A percentile compares a stretch with the other conserved stretches of the same genome.
phyloP scores from a whole-genome alignment of 345 rosid species.

The Euclidium syriacum region DNA sequence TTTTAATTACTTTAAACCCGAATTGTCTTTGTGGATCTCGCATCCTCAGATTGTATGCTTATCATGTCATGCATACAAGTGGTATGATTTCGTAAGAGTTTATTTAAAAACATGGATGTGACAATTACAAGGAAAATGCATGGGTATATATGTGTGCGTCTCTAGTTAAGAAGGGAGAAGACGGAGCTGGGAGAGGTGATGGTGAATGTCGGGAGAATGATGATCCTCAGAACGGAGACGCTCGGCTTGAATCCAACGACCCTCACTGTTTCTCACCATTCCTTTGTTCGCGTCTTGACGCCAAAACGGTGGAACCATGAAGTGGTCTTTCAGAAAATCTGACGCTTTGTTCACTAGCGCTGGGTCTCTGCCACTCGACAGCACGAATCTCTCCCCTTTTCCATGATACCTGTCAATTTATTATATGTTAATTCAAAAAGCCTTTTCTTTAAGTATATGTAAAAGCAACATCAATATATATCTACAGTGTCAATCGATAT shows the following conservation, averaged over 20 bases:
- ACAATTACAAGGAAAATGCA: constrained; percentile 7
- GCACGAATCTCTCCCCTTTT: constrained; percentile 61
- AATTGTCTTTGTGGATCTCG: no score
- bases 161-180: constrained; percentile 18
- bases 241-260: constrained; percentile 78
- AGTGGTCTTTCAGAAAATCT: constrained; percentile 70
- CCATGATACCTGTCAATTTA: constrained; percentile 53
- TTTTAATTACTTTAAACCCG: no score
- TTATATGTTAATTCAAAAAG: no score
- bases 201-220: constrained; percentile 47
- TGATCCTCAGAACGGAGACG: constrained; percentile 69
- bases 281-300: constrained; percentile 81
- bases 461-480: not conserved
- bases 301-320: constrained; percentile 78
- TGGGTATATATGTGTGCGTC: not conserved
- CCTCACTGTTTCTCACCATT: constrained; percentile 53
- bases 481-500: not conserved
- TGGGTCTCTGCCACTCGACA: constrained; percentile 67
- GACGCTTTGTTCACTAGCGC: constrained; percentile 79
- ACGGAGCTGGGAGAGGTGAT: constrained; percentile 43
- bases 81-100: not conserved
- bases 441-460: no score
- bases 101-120: not conserved
- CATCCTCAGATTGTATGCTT: no score
- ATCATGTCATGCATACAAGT: no score